Evolutionary conservation across 2,329 filamentous ascomycete species (phyloP).

Genomic region (Penicillium nordicum): DNA sequence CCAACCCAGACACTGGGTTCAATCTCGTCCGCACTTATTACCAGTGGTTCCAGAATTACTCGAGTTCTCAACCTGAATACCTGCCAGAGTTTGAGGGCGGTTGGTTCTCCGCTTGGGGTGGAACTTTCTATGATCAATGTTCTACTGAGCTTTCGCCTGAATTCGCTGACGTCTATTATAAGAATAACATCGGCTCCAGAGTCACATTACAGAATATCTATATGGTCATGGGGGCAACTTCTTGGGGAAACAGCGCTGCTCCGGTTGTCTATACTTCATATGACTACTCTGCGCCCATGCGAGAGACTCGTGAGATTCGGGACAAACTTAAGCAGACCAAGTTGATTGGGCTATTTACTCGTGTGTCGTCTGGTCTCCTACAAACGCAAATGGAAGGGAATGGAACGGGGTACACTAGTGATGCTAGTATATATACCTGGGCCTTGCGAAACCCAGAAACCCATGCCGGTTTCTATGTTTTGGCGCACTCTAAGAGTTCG

Average conservation of each 20-base stretch:
- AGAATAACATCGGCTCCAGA: conserved; percentile 53
- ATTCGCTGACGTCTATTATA: conserved; percentile 56
- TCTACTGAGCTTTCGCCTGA: conserved; percentile 44
- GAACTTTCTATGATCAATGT: conserved; percentile 52
- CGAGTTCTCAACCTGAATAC: conserved; percentile 51
- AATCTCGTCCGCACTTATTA: conserved; percentile 53
- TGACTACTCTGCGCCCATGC: conserved; percentile 50
- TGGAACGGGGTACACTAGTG: conserved; percentile 49
- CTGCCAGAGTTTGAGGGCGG: conserved; percentile 55
- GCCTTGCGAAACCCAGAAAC: conserved; percentile 52
- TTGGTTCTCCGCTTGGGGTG: conserved; percentile 54
- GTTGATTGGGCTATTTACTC: conserved; percentile 53
- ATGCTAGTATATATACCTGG: conserved; percentile 49
- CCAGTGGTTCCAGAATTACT: conserved; percentile 57
- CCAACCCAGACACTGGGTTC: conserved; percentile 49
- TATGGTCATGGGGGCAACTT: conserved; percentile 55
- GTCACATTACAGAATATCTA: conserved; percentile 51
- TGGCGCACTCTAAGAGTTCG: conserved; percentile 47
- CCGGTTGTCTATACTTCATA: conserved; percentile 50
- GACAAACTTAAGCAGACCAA: conserved; percentile 56
- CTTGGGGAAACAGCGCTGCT: conserved; percentile 53
- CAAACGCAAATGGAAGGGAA: conserved; percentile 56
- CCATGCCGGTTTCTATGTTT: conserved; percentile 50
- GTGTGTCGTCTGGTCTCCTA: conserved; percentile 50
- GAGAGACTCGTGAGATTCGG: conserved; percentile 53